Evolutionary conservation across 2,329 filamentous ascomycete genomes (phyloP).

Genomic region (Cercospora nicotianae): DNA sequence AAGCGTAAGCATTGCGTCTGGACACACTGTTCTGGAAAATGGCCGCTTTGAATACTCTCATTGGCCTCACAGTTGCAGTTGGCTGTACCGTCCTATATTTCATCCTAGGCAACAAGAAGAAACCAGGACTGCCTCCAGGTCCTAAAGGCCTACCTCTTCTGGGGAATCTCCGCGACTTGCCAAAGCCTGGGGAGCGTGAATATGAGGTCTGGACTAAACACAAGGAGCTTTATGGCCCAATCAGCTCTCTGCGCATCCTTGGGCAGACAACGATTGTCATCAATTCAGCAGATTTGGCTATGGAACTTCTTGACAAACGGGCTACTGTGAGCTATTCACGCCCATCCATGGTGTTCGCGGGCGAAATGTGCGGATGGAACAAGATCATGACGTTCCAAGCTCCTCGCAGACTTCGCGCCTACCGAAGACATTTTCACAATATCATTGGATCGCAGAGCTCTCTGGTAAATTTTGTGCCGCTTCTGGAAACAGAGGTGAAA

Average conservation of each 20-base stretch:
- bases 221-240: slow-evolving; percentile 37
- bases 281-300: slow-evolving; percentile 40
- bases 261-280: slow-evolving; percentile 47
- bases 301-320: slow-evolving; percentile 44
- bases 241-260: slow-evolving; percentile 45
- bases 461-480: neutral
- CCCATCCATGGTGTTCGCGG: slow-evolving; percentile 32
- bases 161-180: slow-evolving; percentile 28
- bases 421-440: slow-evolving; percentile 49
- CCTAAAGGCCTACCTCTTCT: slow-evolving; percentile 27
- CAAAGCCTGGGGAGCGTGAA: slow-evolving; percentile 35
- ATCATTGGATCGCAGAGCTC: slow-evolving; percentile 45
- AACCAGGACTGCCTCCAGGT: slow-evolving; percentile 24
- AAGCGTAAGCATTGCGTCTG: neutral
- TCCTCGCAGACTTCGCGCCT: slow-evolving; percentile 22
- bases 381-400: slow-evolving; percentile 33
- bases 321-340: slow-evolving; percentile 41
- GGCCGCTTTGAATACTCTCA: neutral
- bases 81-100: neutral
- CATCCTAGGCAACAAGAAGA: too few species aligned
- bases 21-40: neutral
- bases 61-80: neutral
- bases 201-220: slow-evolving; percentile 47
- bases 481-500: slow-evolving; percentile 49
- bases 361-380: slow-evolving; percentile 41